phyloP scores from a whole-genome alignment of 106 monocot genomes.

The Dioscorea dumetorum region DNA sequence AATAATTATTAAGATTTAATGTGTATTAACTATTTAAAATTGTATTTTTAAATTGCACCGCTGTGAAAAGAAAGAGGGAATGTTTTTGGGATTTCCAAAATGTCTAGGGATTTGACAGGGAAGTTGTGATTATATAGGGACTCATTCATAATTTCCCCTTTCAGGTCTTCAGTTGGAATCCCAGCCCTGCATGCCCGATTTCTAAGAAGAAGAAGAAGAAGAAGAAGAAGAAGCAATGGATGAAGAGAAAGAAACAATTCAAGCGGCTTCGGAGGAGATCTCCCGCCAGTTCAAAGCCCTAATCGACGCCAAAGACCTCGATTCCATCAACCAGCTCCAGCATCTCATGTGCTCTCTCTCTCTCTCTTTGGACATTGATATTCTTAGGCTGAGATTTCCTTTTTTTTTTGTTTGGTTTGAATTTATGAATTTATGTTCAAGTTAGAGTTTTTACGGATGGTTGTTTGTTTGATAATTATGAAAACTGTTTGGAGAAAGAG shows the following conservation, averaged over 20 bases:
- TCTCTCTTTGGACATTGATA: background rate
- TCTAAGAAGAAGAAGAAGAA: background rate
- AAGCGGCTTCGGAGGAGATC: slow-evolving; percentile 55
- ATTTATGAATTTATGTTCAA: background rate
- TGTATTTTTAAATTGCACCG: no score
- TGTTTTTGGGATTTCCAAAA: no score
- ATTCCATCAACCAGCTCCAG: slow-evolving; percentile 56
- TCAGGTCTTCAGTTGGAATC: no score
- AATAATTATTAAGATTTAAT: no score
- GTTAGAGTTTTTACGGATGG: background rate
- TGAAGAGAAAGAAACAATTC: slow-evolving; percentile 26
- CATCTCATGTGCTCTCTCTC: slow-evolving; percentile 52
- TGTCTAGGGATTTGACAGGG: no score
- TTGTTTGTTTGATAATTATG: background rate
- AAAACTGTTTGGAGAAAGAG: background rate
- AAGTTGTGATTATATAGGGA: no score
- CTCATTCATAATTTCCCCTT: no score
- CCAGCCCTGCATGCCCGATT: no score
- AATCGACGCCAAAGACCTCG: slow-evolving; percentile 44
- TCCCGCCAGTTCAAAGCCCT: slow-evolving; percentile 62
- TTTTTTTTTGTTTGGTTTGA: background rate
- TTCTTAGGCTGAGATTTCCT: background rate
- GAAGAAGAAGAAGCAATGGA: slow-evolving; percentile 10
- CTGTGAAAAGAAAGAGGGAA: no score
- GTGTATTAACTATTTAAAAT: no score